Evolutionary conservation across 805 yeast species (phyloP).

Genomic region (Kodamaea hsintzibuensis): DNA sequence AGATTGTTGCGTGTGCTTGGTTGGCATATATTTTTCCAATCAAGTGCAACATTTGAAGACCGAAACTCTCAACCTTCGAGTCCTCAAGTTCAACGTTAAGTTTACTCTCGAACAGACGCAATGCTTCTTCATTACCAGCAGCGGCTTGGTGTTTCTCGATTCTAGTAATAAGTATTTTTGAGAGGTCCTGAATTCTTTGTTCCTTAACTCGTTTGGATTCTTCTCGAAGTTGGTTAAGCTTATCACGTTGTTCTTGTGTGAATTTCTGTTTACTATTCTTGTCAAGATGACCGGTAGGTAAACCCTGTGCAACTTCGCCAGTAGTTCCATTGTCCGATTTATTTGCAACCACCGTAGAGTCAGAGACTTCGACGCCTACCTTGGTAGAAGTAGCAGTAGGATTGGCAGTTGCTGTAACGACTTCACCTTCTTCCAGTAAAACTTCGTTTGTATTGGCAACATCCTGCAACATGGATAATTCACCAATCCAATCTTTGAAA

Average conservation of each 20-base stretch:
- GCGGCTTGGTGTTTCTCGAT: constrained; percentile 57
- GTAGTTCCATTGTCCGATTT: constrained; percentile 4
- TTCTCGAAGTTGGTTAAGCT: constrained; percentile 50
- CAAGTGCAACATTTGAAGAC: constrained; percentile 79
- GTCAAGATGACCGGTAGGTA: constrained; percentile 24
- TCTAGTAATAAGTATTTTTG: constrained; percentile 47
- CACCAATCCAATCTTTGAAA: constrained; percentile 83
- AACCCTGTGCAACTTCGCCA: constrained; percentile 9
- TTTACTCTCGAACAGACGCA: constrained; percentile 53
- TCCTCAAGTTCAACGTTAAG: constrained; percentile 68
- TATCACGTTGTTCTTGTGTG: constrained; percentile 46
- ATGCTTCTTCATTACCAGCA: constrained; percentile 60
- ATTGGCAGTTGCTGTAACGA: constrained; percentile 2
- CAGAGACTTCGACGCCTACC: constrained; percentile 2
- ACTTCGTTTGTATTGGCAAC: constrained; percentile 63
- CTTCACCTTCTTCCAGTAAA: constrained; percentile 39
- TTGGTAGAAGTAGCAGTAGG: constrained; percentile 8
- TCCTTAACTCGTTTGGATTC: constrained; percentile 53
- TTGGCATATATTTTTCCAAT: constrained; percentile 77
- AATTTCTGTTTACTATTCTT: constrained; percentile 34
- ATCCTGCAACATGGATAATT: constrained; percentile 74
- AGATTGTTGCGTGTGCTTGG: constrained; percentile 72
- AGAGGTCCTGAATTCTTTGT: constrained; percentile 51
- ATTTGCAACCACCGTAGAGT: not conserved
- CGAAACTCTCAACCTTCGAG: constrained; percentile 92